These are phyloP conservation scores for Anacardium occidentale DNA, from an alignment of 345 rosid species.

Conservation along the genomic window DNA sequence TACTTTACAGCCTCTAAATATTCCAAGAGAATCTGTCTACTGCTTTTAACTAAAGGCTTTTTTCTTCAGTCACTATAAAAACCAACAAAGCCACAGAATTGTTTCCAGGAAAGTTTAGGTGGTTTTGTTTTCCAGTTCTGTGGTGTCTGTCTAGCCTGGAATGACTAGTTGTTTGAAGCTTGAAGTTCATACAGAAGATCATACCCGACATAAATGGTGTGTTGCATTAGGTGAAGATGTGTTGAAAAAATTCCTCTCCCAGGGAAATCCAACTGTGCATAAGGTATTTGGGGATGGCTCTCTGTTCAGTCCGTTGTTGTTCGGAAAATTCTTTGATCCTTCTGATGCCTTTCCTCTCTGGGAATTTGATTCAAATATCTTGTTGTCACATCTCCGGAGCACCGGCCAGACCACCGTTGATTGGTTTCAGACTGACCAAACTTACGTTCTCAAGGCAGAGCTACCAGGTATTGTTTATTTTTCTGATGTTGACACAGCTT, in stretches of 20 bases:
- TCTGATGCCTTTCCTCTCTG: conserved; percentile 91
- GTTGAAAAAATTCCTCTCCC: conserved; percentile 47
- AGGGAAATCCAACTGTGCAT: conserved; percentile 42
- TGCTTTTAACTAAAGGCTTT: conserved; percentile 24
- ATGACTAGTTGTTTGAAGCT: conserved; percentile 47
- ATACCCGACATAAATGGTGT: conserved; percentile 67
- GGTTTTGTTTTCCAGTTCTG: not conserved
- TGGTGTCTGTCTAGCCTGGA: conserved; percentile 1
- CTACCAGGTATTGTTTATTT: conserved; percentile 48
- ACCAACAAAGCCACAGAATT: conserved; percentile 5
- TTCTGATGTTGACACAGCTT: not conserved
- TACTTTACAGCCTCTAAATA: conserved; percentile 50
- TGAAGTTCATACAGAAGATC: conserved; percentile 61
- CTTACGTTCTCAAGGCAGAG: conserved; percentile 66
- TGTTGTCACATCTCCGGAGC: conserved; percentile 54
- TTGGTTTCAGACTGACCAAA: conserved; percentile 77
- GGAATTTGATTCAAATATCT: conserved; percentile 72
- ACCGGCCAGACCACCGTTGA: conserved; percentile 60
- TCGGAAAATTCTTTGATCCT: conserved; percentile 87
- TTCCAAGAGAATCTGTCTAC: conserved; percentile 49
- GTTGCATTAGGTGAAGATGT: conserved; percentile 58
- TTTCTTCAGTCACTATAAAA: conserved; percentile 30
- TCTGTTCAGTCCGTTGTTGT: conserved; percentile 74
- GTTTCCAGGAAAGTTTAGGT: conserved; percentile 8
- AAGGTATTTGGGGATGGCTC: conserved; percentile 82